Evolutionary conservation across 257 asterid genomes (phyloP).

Genomic region (Petunia secreta): DNA sequence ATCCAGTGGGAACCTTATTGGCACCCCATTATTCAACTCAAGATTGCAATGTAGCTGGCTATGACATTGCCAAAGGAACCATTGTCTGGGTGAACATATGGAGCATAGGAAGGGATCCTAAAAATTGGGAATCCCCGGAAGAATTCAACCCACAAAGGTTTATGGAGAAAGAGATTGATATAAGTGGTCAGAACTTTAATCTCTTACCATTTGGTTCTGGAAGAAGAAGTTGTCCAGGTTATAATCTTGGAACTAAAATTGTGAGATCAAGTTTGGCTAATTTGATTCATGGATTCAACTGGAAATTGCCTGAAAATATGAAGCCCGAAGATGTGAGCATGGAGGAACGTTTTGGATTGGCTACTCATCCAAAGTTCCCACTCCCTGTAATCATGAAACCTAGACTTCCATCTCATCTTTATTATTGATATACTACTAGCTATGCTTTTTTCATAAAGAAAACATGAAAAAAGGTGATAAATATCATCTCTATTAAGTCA

Average conservation of each 20-base stretch:
- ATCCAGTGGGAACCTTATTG: slow-evolving; percentile 31
- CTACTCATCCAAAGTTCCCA: too few relatives aligned
- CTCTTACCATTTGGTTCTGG: slow-evolving; percentile 35
- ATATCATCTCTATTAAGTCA: too few relatives aligned
- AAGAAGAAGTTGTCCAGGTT: slow-evolving; percentile 35
- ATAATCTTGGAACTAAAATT: too few relatives aligned
- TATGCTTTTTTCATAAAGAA: too few relatives aligned
- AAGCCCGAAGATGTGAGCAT: too few relatives aligned
- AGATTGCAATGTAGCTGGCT: slow-evolving; percentile 27
- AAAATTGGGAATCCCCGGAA: slow-evolving; percentile 23
- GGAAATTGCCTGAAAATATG: background rate
- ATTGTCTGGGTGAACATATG: slow-evolving; percentile 29
- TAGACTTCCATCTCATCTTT: too few relatives aligned
- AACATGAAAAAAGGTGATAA: too few relatives aligned
- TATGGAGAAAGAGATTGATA: slow-evolving; percentile 23
- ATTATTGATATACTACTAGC: too few relatives aligned
- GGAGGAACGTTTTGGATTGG: too few relatives aligned
- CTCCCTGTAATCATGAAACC: too few relatives aligned
- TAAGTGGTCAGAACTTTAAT: slow-evolving; percentile 16
- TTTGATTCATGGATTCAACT: background rate
- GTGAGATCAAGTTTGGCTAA: too few relatives aligned
- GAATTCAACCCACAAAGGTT: slow-evolving; percentile 33
- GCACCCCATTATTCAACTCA: slow-evolving; percentile 35
- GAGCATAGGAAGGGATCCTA: slow-evolving; percentile 28
- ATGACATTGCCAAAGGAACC: slow-evolving; percentile 22